These are phyloP conservation scores for Tetraselmis striata DNA, from an alignment of 139 green algal genomes.

Conservation along the genomic window DNA sequence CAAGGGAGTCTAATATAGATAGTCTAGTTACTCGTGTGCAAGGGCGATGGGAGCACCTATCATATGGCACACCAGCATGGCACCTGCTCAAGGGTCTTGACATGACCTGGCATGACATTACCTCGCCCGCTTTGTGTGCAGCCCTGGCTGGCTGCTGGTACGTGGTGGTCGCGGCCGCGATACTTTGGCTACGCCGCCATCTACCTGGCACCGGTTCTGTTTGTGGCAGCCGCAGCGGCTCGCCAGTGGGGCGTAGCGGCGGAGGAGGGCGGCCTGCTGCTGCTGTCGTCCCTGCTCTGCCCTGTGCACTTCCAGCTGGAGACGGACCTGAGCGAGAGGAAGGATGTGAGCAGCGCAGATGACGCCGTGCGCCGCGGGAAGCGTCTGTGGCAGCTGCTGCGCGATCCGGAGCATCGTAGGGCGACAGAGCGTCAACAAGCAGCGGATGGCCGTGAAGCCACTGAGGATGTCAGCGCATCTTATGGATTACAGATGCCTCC, in stretches of 20 bases:
- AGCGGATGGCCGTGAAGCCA: not conserved
- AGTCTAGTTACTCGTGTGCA: no score
- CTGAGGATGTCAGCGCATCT: no score
- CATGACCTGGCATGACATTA: no score
- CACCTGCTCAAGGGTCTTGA: no score
- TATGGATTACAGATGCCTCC: not conserved
- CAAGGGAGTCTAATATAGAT: no score
- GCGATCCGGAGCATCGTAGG: no score
- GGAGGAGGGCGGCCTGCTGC: not conserved
- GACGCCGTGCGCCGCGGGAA: not conserved
- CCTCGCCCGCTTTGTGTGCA: not conserved
- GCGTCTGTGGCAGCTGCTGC: no score
- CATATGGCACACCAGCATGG: no score
- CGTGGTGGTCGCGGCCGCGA: not conserved
- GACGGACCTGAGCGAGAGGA: not conserved
- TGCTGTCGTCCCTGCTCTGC: not conserved
- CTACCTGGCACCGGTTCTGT: not conserved
- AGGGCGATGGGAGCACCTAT: no score
- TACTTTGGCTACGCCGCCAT: not conserved
- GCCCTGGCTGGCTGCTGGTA: not conserved
- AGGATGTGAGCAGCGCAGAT: not conserved
- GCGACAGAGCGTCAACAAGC: no score
- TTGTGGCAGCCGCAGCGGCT: not conserved
- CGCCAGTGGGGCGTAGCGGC: not conserved
- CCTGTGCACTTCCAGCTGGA: not conserved